A percentile compares a stretch with the other conserved stretches of the same genome.
These are phyloP conservation scores for Phascolomyces articulosus DNA, from an alignment of 371 early-diverging fungal species.

Conservation along the genomic window DNA sequence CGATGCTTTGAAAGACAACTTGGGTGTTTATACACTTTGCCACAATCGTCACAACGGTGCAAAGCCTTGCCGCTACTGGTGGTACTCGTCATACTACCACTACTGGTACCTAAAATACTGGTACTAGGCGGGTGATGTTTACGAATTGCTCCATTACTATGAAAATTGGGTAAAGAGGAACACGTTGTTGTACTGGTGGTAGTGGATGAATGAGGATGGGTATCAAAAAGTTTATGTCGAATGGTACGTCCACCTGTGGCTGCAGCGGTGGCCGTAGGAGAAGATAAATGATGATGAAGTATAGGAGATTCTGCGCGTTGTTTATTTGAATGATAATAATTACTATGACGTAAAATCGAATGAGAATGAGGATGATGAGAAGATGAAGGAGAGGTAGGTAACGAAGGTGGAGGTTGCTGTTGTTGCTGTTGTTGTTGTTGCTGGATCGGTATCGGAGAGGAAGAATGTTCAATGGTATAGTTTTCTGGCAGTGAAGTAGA, in stretches of 20 bases:
- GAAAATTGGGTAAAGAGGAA: neutral
- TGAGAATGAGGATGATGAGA: neutral
- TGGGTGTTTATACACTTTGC: conserved; percentile 61
- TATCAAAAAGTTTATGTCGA: neutral
- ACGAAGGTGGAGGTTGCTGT: too few relatives aligned
- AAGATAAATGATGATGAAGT: conserved; percentile 3
- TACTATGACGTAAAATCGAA: conserved; percentile 12
- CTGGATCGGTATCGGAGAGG: conserved; percentile 19
- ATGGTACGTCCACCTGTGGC: conserved; percentile 24
- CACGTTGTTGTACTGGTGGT: neutral
- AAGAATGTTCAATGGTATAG: conserved; percentile 31
- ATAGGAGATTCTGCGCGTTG: conserved; percentile 15
- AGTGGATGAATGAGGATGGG: too few relatives aligned
- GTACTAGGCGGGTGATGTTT: too few relatives aligned
- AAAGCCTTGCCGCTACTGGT: neutral
- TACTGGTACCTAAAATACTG: too few relatives aligned
- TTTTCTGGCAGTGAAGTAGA: conserved; percentile 30
- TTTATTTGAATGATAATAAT: conserved; percentile 1
- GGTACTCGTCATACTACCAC: neutral
- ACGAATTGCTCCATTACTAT: conserved; percentile 5
- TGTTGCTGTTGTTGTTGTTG: too few relatives aligned
- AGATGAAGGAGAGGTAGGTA: too few relatives aligned
- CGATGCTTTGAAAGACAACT: conserved; percentile 71
- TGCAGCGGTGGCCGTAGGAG: conserved; percentile 18
- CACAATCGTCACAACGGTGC: conserved; percentile 51